A percentile compares a stretch with the other conserved stretches of the same genome.
phyloP scores from a whole-genome alignment of 495 filamentous ascomycete genomes.

The Penicillium cataractarum region DNA sequence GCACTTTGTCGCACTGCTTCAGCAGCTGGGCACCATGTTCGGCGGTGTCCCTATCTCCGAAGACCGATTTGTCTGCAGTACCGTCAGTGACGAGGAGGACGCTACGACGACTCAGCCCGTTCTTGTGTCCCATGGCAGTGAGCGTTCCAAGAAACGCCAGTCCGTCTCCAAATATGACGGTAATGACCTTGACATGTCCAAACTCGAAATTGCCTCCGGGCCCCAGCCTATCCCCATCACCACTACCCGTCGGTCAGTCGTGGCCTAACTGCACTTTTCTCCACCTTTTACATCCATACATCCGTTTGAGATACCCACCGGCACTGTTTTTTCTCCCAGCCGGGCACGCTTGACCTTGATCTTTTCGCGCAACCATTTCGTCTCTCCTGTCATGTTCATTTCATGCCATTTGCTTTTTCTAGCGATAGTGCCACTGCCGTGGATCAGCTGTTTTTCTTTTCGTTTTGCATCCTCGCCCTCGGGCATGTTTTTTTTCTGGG shows the following conservation, averaged over 20 bases:
- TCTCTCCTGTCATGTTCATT: conserved; percentile 1
- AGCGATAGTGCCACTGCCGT: neutral
- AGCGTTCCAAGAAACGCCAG: conserved; percentile 24
- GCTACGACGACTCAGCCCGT: conserved; percentile 25
- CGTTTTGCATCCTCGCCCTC: conserved; percentile 9
- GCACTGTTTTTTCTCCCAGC: conserved; percentile 18
- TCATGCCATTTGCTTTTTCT: conserved; percentile 9
- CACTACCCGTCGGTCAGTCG: conserved; percentile 41
- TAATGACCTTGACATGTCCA: conserved; percentile 41
- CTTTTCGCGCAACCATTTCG: conserved; percentile 5
- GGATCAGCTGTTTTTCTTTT: conserved; percentile 12
- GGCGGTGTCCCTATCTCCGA: conserved; percentile 49
- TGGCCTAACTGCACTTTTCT: conserved; percentile 32
- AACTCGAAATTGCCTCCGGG: conserved; percentile 41
- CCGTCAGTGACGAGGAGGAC: conserved; percentile 38
- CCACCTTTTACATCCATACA: conserved; percentile 11
- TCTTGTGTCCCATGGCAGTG: conserved; percentile 23
- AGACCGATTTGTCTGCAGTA: conserved; percentile 49
- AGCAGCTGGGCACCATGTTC: conserved; percentile 62
- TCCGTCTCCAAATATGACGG: conserved; percentile 33
- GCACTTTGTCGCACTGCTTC: conserved; percentile 72
- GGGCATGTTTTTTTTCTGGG: conserved; percentile 11
- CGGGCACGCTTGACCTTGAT: conserved; percentile 23
- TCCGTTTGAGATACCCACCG: conserved; percentile 31
- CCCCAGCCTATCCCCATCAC: conserved; percentile 51